Evolutionary conservation across 2,329 filamentous ascomycete species (phyloP).

Genomic region (Calonectria leucothoes): DNA sequence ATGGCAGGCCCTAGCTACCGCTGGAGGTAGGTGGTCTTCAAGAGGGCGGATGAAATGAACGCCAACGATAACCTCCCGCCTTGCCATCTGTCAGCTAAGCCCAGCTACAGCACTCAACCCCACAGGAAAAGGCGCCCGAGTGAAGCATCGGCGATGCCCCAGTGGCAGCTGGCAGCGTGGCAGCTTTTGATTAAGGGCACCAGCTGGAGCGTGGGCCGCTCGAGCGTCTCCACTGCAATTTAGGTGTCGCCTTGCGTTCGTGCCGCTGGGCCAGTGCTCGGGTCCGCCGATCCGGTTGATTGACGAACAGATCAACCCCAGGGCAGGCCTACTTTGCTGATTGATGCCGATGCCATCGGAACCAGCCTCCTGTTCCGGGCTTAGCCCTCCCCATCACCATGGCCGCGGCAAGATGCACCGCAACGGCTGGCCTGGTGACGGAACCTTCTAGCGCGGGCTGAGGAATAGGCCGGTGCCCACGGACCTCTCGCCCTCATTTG

Average conservation of each 20-base stretch:
- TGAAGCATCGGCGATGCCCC: neutral
- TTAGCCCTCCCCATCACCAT: neutral
- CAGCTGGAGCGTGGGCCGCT: neutral
- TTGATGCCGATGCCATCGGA: neutral
- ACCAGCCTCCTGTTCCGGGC: neutral
- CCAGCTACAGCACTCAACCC: neutral
- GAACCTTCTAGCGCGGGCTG: neutral
- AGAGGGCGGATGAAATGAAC: neutral
- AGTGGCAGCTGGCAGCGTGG: neutral
- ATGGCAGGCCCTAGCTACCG: too few relatives aligned
- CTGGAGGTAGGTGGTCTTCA: too few relatives aligned
- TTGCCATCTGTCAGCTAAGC: neutral
- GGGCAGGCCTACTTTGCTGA: neutral
- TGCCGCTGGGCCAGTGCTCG: neutral
- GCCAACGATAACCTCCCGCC: neutral
- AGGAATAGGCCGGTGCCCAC: neutral
- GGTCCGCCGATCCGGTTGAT: neutral
- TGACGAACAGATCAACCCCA: neutral
- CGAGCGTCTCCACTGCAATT: neutral
- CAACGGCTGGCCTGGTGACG: neutral
- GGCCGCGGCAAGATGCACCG: neutral
- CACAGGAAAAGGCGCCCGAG: neutral
- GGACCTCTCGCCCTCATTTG: neutral
- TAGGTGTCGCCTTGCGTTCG: neutral
- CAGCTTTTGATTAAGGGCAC: neutral